Evolutionary conservation across 169 alveolate species (phyloP), one percentile per base, ranked within the genome.

Genomic region (Cardiosporidium cionae): DNA sequence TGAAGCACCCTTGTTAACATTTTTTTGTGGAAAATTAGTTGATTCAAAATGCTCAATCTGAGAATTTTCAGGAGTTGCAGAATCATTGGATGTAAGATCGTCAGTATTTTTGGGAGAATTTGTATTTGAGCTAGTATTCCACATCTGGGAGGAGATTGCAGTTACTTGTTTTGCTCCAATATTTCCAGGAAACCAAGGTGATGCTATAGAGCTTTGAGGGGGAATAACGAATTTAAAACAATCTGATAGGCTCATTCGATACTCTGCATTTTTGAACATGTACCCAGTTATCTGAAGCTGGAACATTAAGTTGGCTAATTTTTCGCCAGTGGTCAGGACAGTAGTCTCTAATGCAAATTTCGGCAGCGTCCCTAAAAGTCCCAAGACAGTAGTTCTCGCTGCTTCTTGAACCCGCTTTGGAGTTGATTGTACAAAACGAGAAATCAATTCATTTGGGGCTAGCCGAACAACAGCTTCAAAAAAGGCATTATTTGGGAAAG

Each of bases 191-290:
- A n/a, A n/a, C n/a, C n/a, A n/a, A n/a, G n/a, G n/a, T n/a, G n/a
- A n/a, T n/a, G n/a, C n/a, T n/a, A n/a, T n/a, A n/a, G n/a, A n/a
- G n/a, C n/a, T n/a, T n/a, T n/a, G n/a, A n/a, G n/a, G n/a, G n/a
- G n/a, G n/a, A n/a, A n/a, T n/a, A n/a, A n/a, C n/a, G n/a, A n/a
- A n/a, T n/a, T 75, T 68, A 27, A 82, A 80, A 31, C 81, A 80
- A 31, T 80, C 83, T 33, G 89, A 77, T 29, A 87, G 84, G 34
- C 86, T 73, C 62, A 74, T 70, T 25, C 92, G 75, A 65, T 85
- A 87, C 58, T 87, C 93, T 16, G 93, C 93, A 74, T 87, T 87
- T 74, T 88, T 84, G 54, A 86, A 73, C 87, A 87, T 87, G 76
- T 87, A 87, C 32, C 93, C 93, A 23, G 93, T 87, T 74, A 87